Conservation (phyloP, 805 yeast species). For the Candida ascalaphidarum region DNA sequence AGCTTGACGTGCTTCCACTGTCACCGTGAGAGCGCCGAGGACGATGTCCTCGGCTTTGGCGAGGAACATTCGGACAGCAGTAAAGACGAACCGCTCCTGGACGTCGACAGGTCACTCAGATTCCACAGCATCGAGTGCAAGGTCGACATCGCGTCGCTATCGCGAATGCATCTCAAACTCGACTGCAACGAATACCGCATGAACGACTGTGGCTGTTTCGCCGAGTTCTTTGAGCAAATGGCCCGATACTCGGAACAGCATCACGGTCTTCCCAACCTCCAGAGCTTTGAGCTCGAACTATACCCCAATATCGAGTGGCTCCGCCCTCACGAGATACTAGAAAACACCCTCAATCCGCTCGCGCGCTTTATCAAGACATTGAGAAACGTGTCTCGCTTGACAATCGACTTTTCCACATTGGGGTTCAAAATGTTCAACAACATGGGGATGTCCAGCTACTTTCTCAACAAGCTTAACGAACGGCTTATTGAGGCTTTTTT, state of each 20-base stretch:
- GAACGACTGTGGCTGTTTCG: constrained; percentile 17
- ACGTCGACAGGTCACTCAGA: constrained; percentile 10
- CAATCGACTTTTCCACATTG: constrained; percentile 25
- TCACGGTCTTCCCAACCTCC: constrained; percentile 22
- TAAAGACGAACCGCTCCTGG: too few species aligned
- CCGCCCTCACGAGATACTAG: constrained; percentile 24
- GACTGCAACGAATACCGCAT: constrained; percentile 21
- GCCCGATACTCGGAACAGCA: constrained; percentile 10
- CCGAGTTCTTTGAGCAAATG: constrained; percentile 18
- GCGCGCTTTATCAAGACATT: constrained; percentile 20
- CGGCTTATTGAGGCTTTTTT: constrained; percentile 29
- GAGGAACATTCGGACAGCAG: too few species aligned
- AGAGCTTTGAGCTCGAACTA: constrained; percentile 19
- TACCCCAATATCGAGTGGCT: constrained; percentile 27
- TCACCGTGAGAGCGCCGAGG: constrained; percentile 16
- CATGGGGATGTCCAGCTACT: constrained; percentile 18
- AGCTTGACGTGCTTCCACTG: constrained; percentile 24
- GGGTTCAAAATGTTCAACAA: constrained; percentile 27
- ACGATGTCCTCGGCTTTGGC: constrained; percentile 2
- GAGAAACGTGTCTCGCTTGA: constrained; percentile 12
- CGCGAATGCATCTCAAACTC: constrained; percentile 16
- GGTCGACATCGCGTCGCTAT: constrained; percentile 14
- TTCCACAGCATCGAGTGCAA: constrained; percentile 14
- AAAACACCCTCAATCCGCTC: constrained; percentile 20
- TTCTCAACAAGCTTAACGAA: constrained; percentile 24